These are phyloP conservation scores for Exophiala spinifera DNA, from an alignment of 2,329 filamentous ascomycete genomes.

Conservation along the genomic window DNA sequence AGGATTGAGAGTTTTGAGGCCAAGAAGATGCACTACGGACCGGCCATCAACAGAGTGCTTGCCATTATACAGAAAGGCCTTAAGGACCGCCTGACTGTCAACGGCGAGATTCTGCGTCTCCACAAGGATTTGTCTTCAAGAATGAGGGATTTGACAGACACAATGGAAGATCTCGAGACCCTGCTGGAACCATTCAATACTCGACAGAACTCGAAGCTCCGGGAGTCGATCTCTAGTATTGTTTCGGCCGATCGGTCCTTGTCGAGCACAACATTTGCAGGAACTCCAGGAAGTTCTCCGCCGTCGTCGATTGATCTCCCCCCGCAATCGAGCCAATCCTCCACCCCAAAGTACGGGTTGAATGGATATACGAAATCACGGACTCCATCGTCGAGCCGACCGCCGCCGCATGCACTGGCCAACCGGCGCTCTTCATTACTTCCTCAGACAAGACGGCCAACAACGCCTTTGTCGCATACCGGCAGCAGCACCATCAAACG, in stretches of 20 bases:
- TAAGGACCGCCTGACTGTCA: constrained; percentile 89
- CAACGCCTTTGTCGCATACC: constrained; percentile 26
- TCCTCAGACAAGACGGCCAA: constrained; percentile 23
- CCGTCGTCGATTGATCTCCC: constrained; percentile 62
- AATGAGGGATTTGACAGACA: constrained; percentile 71
- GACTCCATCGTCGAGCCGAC: constrained; percentile 41
- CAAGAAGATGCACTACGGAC: constrained; percentile 90
- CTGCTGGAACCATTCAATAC: constrained; percentile 67
- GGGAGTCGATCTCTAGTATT: constrained; percentile 91
- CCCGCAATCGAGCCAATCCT: constrained; percentile 50
- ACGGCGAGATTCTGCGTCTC: constrained; percentile 86
- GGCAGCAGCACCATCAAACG: constrained; percentile 19
- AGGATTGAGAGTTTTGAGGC: constrained; percentile 91
- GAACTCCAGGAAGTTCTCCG: constrained; percentile 69
- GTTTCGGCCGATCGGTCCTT: constrained; percentile 73
- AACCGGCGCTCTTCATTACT: constrained; percentile 26
- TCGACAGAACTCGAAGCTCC: constrained; percentile 67
- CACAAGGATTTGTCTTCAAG: constrained; percentile 81
- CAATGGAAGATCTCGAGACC: constrained; percentile 73
- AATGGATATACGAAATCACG: constrained; percentile 29
- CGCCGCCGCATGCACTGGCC: constrained; percentile 26
- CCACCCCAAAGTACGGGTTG: constrained; percentile 41
- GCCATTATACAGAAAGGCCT: constrained; percentile 95
- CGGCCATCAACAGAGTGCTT: constrained; percentile 85
- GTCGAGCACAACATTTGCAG: constrained; percentile 64